Evolutionary conservation across 768 basidiomycete genomes (phyloP), one percentile per base, ranked within the genome.

Genomic region (Russula dissimulans): DNA sequence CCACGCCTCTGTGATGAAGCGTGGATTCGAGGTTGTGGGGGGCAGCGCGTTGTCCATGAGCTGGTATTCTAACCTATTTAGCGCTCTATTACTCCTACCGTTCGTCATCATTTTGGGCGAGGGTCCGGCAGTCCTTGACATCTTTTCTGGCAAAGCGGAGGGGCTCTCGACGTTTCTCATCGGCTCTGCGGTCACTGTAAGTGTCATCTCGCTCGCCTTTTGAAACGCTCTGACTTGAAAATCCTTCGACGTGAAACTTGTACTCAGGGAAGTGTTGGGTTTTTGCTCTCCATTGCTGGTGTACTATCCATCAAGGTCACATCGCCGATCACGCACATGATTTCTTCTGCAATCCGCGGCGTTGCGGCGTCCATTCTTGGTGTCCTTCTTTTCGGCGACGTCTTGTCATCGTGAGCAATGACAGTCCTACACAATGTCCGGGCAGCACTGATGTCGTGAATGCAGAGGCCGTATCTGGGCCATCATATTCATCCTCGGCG

Each of bases 261-360:
- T 32, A 14, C 41, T 7, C 51, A 93, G 90, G 94, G 94, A 36
- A 75, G 81, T 17, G 75, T 97, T 54, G 95, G 95, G 10, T 98
- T 97, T 80, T 74, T 95, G 67, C 97, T 98, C 83, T 91, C 89
- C 74, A 82, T 98, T 56, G 94, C 95, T 10, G 91, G 90, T 63
- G 76, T 95, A 62, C 79, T 98, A 34, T 94, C 91, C 29, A 97
- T 98, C 78, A 95, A 98, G 72, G 89, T 97, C 62, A 98, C 95
- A 8, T 95, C 93, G 1, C 95, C 95, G 14, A 93, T 97, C 70
- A 95, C 95, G 3, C 95, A 98, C 72, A 98, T 97, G 95, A 77
- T 97, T 31, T 95, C 92, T 4, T 93, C 93, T 11, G 95, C 95
- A 18, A 91, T 95, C 4, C 88, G 95, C 56, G 94, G 95, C 17